Conservation (phyloP, 306 rosid species). For the Cyamopsis tetragonoloba region DNA sequence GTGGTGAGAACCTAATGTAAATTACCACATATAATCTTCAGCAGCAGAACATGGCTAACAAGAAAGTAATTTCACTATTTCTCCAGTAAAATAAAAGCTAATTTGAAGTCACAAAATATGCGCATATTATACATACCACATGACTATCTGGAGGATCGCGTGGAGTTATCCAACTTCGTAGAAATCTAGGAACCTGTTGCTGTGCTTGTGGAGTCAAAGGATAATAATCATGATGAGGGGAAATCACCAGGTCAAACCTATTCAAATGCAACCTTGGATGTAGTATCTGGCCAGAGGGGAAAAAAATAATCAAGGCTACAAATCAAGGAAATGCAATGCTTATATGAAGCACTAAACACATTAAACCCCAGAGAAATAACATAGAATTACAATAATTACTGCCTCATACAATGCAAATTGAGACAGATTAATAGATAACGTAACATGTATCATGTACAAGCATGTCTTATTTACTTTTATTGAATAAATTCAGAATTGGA, state of each 20-base stretch:
- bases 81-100: slow-evolving; percentile 8
- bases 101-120: not conserved
- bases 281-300: slow-evolving; percentile 33
- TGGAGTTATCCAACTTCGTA: slow-evolving; percentile 86
- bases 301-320: slow-evolving; percentile 16
- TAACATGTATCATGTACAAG: no score
- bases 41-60: slow-evolving; percentile 8
- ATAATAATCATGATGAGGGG: slow-evolving; percentile 90
- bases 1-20: slow-evolving; percentile 63
- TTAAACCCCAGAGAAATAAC: no score
- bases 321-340: no score
- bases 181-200: slow-evolving; percentile 71
- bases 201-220: slow-evolving; percentile 74
- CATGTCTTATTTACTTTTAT: no score
- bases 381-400: no score
- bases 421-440: no score
- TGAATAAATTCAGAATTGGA: no score
- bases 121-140: slow-evolving; percentile 61
- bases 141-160: slow-evolving; percentile 76
- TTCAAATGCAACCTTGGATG: slow-evolving; percentile 80
- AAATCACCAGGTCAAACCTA: slow-evolving; percentile 87
- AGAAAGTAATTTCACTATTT: slow-evolving; percentile 12
- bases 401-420: not conserved
- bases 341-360: no score
- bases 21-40: slow-evolving; percentile 17